Evolutionary conservation across 2,329 filamentous ascomycete species (phyloP).

Genomic region (Rhexocercosporidium sp.): DNA sequence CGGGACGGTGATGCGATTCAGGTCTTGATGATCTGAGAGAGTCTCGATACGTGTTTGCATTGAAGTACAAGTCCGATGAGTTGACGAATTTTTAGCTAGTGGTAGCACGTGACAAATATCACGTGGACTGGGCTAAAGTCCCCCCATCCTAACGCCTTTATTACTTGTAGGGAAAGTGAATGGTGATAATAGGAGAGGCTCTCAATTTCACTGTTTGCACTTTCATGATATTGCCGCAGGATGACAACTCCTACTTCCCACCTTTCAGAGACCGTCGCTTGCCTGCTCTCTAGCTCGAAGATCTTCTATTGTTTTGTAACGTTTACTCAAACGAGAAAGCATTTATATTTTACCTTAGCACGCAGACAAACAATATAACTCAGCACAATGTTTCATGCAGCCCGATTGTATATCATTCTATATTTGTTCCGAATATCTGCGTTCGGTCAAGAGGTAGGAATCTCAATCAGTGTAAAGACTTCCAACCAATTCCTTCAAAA

Average conservation of each 20-base stretch:
- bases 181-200: neutral
- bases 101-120: constrained; percentile 23
- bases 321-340: too few relatives aligned
- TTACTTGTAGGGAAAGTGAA: neutral
- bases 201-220: too few relatives aligned
- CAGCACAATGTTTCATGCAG: neutral
- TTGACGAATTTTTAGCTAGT: constrained; percentile 7
- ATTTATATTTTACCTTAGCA: too few relatives aligned
- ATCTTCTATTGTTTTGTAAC: too few relatives aligned
- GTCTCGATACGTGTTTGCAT: constrained; percentile 24
- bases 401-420: neutral
- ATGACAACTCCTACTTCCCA: too few relatives aligned
- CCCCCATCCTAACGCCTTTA: neutral
- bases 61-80: constrained; percentile 5
- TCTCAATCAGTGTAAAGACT: neutral
- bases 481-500: neutral
- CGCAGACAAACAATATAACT: neutral
- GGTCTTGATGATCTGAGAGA: constrained; percentile 21
- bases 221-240: too few relatives aligned
- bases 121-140: constrained; percentile 12
- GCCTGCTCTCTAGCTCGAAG: too few relatives aligned
- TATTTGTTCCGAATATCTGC: neutral
- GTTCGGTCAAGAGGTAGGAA: neutral
- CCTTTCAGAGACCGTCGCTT: too few relatives aligned
- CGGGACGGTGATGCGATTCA: neutral